A percentile compares a stretch with the other conserved stretches of the same genome.
Evolutionary conservation across 768 basidiomycete species (phyloP).

Genomic region (Xerocomus potaroensis): DNA sequence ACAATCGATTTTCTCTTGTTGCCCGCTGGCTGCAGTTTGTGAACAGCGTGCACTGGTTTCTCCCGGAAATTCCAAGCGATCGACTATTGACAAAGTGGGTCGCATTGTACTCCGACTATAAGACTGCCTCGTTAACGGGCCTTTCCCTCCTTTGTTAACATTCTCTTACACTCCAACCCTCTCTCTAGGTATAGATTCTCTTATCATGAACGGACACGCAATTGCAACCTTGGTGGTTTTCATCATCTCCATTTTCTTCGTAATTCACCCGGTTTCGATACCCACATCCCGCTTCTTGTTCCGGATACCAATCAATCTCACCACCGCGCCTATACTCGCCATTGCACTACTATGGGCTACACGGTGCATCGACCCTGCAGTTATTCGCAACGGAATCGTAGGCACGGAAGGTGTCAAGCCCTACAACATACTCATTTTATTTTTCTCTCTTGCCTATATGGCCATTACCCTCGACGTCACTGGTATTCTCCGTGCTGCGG

Average conservation of each 20-base stretch:
- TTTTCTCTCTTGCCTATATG: constrained; percentile 90
- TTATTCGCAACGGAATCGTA: constrained; percentile 74
- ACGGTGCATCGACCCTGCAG: constrained; percentile 42
- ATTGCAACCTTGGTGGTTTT: constrained; percentile 51
- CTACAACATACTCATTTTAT: constrained; percentile 90
- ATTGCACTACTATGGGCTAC: constrained; percentile 53
- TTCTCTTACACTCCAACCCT: too few relatives aligned
- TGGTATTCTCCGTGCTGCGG: constrained; percentile 80
- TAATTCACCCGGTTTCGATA: constrained; percentile 45
- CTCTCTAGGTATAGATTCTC: neutral
- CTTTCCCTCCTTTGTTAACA: too few relatives aligned
- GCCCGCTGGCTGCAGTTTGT: too few relatives aligned
- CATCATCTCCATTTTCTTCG: constrained; percentile 49
- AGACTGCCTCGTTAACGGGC: too few relatives aligned
- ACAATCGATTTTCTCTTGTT: too few relatives aligned
- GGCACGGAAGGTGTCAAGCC: constrained; percentile 78
- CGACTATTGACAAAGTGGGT: too few relatives aligned
- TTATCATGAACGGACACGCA: constrained; percentile 41
- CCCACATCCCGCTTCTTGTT: constrained; percentile 32
- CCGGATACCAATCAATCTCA: constrained; percentile 44
- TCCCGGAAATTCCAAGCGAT: too few relatives aligned
- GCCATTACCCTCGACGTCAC: constrained; percentile 88
- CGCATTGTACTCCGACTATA: too few relatives aligned
- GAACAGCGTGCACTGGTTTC: too few relatives aligned
- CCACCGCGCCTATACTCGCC: constrained; percentile 50